These are phyloP conservation scores for Thecaphora thlaspeos DNA, from an alignment of 1,284 basidiomycete genomes.

Conservation along the genomic window DNA sequence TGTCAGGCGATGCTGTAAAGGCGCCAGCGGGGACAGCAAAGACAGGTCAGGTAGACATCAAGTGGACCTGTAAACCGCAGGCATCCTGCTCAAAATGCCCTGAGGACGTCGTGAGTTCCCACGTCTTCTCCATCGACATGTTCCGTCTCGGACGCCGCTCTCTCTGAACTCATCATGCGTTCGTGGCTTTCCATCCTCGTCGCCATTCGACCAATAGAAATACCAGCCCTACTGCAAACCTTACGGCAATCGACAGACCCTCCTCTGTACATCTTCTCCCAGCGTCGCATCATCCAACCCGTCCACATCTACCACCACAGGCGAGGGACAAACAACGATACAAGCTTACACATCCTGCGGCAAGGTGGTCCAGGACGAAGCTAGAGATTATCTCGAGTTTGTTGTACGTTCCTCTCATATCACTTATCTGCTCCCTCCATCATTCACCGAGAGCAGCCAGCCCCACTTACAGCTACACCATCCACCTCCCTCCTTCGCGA, in stretches of 20 bases:
- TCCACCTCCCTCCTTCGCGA: neutral
- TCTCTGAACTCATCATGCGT: no score
- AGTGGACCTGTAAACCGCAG: neutral
- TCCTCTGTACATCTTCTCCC: constrained; percentile 26
- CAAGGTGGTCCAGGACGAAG: constrained; percentile 28
- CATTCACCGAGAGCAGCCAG: no score
- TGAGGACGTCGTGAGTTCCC: neutral
- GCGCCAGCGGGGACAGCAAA: neutral
- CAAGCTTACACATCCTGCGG: constrained; percentile 35
- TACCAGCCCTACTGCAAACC: constrained; percentile 44
- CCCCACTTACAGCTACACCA: no score
- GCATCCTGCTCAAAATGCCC: neutral
- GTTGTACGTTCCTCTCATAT: constrained; percentile 9
- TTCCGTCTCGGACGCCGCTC: no score
- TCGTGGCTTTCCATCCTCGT: no score
- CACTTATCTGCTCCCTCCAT: neutral
- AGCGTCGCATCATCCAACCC: no score
- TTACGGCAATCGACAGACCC: constrained; percentile 43
- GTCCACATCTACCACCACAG: no score
- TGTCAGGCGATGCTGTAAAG: neutral
- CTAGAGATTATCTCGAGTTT: constrained; percentile 33
- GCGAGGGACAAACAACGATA: constrained; percentile 1
- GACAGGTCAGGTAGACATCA: no score
- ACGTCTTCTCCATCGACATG: no score
- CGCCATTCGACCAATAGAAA: neutral